Base-by-base conservation (phyloP, 768 basidiomycete species). In the Phylloporus sp. region DNA sequence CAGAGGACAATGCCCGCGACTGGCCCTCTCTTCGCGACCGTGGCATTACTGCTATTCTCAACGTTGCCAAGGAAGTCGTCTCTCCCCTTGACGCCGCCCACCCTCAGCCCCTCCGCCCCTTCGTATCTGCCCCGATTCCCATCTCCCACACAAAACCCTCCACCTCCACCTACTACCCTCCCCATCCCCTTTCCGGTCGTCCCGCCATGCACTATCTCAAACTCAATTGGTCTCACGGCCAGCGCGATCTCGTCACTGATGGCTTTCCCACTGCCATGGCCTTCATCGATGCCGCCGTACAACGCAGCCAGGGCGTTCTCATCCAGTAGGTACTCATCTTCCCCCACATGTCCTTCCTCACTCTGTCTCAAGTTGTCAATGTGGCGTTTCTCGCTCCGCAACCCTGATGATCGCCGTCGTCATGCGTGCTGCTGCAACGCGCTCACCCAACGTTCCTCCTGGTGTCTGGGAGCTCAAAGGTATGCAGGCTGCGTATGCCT, bases 221-320 rank as follows among this genome's bases (percentile, higher is more conserved):
- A 68, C 80, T 95, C 24, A 79, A 80, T 46, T 95, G 93, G 94
- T 93, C 91, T 22, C 93, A 95, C 65, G 93, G 93, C n/a, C 90
- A 95, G 70, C 79, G 87, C 50, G 87, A 95, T 66, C 81, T 95
- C 34, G 90, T 92, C 58, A 70, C 81, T 3, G 72, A 80, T 35
- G 91, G 91, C 43, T 92, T 94, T 70, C 81, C 82, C 45, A 78
- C 75, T 8, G 93, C 86, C 6, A 91, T 94, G 82, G 69, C 78
- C 18, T 95, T 93, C 56, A 79, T 87, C 51, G 92, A 94, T 66
- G 79, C 81, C 29, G 85, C 88, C 42, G 69, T 91, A 48, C 75
- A 78, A 48, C 84, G 87, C 58, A 83, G 83, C 48, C 88, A 90
- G 54, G 87, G 88, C 55, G 80, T 93, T 50, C 77, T 93, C 54